phyloP scores from a whole-genome alignment of 1,284 basidiomycete genomes.

The Ustilago xerochloae region DNA sequence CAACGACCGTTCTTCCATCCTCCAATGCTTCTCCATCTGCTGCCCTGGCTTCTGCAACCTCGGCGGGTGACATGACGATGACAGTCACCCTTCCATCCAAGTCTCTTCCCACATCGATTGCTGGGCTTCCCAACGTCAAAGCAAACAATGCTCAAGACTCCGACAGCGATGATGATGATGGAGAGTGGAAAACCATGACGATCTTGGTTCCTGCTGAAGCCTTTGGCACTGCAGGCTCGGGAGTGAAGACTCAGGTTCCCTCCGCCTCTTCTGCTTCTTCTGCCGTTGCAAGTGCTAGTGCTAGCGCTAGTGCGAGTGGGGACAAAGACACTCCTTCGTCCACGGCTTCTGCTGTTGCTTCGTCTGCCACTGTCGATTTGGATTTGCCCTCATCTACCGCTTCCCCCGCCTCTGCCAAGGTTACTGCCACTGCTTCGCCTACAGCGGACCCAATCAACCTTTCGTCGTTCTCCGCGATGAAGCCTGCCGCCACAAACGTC shows the following conservation, averaged over 20 bases:
- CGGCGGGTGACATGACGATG: slow-evolving; percentile 29
- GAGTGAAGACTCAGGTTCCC: slow-evolving; percentile 13
- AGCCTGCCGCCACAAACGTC: slow-evolving; percentile 7
- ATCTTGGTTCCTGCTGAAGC: slow-evolving; percentile 42
- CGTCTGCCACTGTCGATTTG: no score
- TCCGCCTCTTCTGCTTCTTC: slow-evolving; percentile 5
- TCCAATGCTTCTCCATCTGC: slow-evolving; percentile 11
- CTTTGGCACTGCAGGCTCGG: slow-evolving; percentile 18
- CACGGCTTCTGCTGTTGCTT: slow-evolving; percentile 1
- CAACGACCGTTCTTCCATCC: slow-evolving; percentile 17
- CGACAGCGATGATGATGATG: slow-evolving; percentile 4
- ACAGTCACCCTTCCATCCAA: slow-evolving; percentile 37
- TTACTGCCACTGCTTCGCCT: background rate
- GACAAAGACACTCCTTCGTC: background rate
- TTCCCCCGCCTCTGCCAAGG: background rate
- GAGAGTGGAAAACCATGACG: slow-evolving; percentile 46
- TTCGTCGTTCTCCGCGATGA: slow-evolving; percentile 30
- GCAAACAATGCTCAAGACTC: background rate
- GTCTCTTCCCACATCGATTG: slow-evolving; percentile 18
- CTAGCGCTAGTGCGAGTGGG: background rate
- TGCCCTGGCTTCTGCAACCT: background rate
- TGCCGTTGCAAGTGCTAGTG: slow-evolving; percentile 7
- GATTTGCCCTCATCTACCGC: no score
- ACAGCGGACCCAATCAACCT: slow-evolving; percentile 24
- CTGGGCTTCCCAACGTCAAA: slow-evolving; percentile 15